Percentiles rank a stretch among this genome's conserved stretches.
Evolutionary conservation across 257 asterid species (phyloP).

Genomic region (Plectranthus barbatus): DNA sequence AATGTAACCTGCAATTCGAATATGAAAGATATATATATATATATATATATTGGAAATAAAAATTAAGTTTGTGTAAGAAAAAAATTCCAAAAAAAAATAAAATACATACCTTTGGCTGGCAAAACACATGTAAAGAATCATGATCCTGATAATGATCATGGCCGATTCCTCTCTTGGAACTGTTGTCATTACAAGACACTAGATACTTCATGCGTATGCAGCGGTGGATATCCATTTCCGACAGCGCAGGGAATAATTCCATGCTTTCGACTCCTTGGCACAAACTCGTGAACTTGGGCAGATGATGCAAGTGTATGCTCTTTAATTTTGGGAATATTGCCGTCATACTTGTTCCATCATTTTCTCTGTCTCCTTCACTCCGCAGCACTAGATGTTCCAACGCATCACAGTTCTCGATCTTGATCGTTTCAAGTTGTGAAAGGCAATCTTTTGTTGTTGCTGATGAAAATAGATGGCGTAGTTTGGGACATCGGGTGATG

Average conservation of each 20-base stretch:
- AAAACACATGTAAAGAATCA: too few relatives aligned
- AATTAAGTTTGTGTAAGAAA: not conserved
- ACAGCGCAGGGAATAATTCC: not conserved
- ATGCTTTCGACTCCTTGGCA: not conserved
- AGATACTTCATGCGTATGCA: too few relatives aligned
- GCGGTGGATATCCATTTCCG: too few relatives aligned
- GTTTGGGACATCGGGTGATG: too few relatives aligned
- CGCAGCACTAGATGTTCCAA: conserved; percentile 1
- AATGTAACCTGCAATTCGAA: not conserved
- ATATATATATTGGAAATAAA: not conserved
- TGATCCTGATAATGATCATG: too few relatives aligned
- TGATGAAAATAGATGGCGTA: too few relatives aligned
- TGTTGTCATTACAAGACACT: not conserved
- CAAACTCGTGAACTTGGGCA: not conserved
- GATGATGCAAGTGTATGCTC: not conserved
- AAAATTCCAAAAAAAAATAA: not conserved
- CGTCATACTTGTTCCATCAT: not conserved
- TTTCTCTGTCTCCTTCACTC: not conserved
- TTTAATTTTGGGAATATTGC: not conserved
- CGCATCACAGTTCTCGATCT: not conserved
- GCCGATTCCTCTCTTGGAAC: not conserved
- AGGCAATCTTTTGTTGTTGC: not conserved
- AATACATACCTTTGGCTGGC: not conserved
- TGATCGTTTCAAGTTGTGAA: not conserved
- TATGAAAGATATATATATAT: not conserved